Base-by-base conservation (phyloP, 805 yeast genomes). In the Lipomyces mesembrius region DNA sequence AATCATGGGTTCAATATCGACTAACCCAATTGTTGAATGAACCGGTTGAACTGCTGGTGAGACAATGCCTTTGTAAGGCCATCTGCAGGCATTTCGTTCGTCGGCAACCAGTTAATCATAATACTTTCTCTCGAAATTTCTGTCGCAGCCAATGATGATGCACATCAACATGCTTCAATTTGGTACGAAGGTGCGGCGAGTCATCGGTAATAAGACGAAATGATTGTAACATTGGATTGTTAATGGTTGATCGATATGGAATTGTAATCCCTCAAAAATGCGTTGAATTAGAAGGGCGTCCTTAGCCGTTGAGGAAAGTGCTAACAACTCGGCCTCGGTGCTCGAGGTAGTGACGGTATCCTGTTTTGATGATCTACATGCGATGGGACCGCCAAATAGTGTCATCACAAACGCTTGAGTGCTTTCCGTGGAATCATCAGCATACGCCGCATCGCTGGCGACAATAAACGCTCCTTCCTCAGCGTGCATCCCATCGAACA, bases 101-200 rank as follows among this genome's bases (percentile, higher is more conserved):
- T 51, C 12, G 27, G 25, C 29, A 51, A 5, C 54, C 54, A 6
- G 12, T 51, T 51, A 51, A 25, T 25, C 25, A 22, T 14, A 25
- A 51, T 25, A 22, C 54, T 51, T 6, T 25, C 29, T 51, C 27
- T 11, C 29, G 54, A 6, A 22, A 9, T 51, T 51, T 25, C 29
- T 51, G 54, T 22, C 17, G 54, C 12, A 51, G 54, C 17, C 54
- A 51, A 25, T 51, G 54, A 22, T 51, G 54, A 51, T 9, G 54
- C 11, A 51, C 12, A 2, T 51, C 29, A 51, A 51, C 54, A 7
- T 51, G 54, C 54, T 25, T 22, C 29, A 51, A 25, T 12, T 25
- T 22, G 54, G 54, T 14, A 22, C 14, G 54, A 51, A 51, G 29
- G 17, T 22, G 25, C 12, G 29, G 29, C 11, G 29, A 27, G 3